Base-by-base conservation (phyloP, 2,329 filamentous ascomycete genomes). In the Trichoderma atroviride region DNA sequence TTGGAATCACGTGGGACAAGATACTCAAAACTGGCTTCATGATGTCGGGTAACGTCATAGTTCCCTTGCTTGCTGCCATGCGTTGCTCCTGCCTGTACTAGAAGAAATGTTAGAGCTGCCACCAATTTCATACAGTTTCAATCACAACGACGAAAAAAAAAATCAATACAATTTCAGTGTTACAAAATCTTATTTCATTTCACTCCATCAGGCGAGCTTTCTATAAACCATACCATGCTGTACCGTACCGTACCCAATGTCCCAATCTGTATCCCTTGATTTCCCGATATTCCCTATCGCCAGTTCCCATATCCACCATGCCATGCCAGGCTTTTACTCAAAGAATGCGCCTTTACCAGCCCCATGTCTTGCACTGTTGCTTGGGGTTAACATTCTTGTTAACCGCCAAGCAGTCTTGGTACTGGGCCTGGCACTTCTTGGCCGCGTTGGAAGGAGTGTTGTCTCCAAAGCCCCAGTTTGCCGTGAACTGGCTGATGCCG, bases 371-470 rank as follows among this genome's bases (percentile, higher is more conserved):
- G 75, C 85, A 87, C 73, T 83, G 81, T 40, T 77, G 75, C 9
- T 71, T 72, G 5, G 76, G 78, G 52, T 77, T 77, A 35, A 82
- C 77, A 14, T 76, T 72, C 70, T 73, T 75, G 76, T 88, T 87
- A 33, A 78, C 75, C 16, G 47, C 59, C 70, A 85, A 73, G 71
- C 85, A 87, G 74, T 86, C 85, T 4, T 72, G 72, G 73, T 85
- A 85, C 79, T 87, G 86, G 24, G 79, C 77, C 69, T 79, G 76
- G 76, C 86, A 87, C 75, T 85, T 84, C 65, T 73, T 75, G 56
- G 72, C 71, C n/a, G 77, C 76, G 64, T 76, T 78, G 65, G 74
- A 71, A 66, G 76, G 76, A 64, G 74, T 73, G 50, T 80, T 79
- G 72, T 77, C 78, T 53, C 74, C 72, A 24, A 72, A 72, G 56